Evolutionary conservation across 1,284 basidiomycete species (phyloP).

Genomic region (Rhodotorula sp.): DNA sequence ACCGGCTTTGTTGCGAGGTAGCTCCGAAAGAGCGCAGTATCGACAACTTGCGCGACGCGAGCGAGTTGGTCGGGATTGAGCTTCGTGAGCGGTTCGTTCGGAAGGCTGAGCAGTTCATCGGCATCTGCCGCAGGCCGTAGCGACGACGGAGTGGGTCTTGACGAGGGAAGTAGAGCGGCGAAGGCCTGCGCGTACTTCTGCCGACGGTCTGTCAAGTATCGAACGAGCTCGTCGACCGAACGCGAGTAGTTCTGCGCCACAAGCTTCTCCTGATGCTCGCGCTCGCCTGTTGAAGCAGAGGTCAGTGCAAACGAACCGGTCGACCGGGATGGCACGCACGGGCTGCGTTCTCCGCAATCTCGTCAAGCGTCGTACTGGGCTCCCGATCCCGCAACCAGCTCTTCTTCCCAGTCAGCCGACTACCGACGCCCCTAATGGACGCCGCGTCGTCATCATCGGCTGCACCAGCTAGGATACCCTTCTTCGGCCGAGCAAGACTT

Average conservation of each 20-base stretch:
- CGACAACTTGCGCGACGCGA: constrained; percentile 85
- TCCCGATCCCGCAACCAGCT: constrained; percentile 27
- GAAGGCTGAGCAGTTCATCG: constrained; percentile 67
- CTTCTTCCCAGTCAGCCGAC: constrained; percentile 18
- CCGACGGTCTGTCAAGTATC: constrained; percentile 72
- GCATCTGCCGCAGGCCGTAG: constrained; percentile 47
- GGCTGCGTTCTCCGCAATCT: constrained; percentile 5
- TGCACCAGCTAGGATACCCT: not conserved
- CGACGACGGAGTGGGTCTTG: constrained; percentile 57
- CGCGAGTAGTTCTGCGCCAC: constrained; percentile 37
- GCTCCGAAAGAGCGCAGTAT: constrained; percentile 92
- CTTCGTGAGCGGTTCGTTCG: constrained; percentile 65
- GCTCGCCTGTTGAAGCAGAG: not conserved
- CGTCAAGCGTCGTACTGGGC: constrained; percentile 2
- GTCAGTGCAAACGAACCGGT: fast-evolving
- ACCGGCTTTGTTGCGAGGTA: constrained; percentile 81
- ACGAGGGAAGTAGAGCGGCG: constrained; percentile 61
- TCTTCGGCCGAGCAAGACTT: constrained; percentile 3
- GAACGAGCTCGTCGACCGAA: constrained; percentile 54
- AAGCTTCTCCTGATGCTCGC: constrained; percentile 9
- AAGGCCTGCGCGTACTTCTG: constrained; percentile 78
- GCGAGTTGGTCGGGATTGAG: constrained; percentile 76
- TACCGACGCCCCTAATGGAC: constrained; percentile 54
- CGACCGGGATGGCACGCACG: constrained; percentile 1
- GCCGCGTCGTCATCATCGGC: constrained; percentile 57